phyloP scores from a whole-genome alignment of 2,329 filamentous ascomycete species.

The Chalara sp. region DNA sequence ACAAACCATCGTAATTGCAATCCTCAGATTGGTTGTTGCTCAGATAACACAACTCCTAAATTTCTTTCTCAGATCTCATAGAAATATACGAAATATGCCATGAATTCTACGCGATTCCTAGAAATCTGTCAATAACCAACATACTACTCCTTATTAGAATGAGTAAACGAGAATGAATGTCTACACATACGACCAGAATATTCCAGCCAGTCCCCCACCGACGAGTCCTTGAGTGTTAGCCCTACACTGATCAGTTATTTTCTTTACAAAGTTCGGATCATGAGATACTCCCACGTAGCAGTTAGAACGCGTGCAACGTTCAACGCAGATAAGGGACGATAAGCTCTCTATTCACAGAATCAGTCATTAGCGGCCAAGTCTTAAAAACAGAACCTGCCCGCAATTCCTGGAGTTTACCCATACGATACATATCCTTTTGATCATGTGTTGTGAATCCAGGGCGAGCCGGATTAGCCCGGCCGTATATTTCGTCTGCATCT shows the following conservation, averaged over 20 bases:
- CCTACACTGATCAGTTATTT: constrained; percentile 24
- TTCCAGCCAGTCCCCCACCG: constrained; percentile 22
- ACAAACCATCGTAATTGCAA: too few species aligned
- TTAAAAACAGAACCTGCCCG: neutral
- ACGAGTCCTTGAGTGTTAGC: constrained; percentile 21
- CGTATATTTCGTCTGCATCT: constrained; percentile 6
- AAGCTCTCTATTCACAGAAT: constrained; percentile 28
- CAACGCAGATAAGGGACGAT: constrained; percentile 32
- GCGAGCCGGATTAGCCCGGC: constrained; percentile 2
- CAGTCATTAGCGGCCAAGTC: neutral
- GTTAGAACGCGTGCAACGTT: constrained; percentile 34
- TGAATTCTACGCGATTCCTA: too few species aligned
- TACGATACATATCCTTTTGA: constrained; percentile 17
- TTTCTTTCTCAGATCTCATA: too few species aligned
- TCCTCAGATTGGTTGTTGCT: too few species aligned
- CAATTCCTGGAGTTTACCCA: constrained; percentile 17
- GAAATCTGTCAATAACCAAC: constrained; percentile 5
- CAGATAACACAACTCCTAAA: too few species aligned
- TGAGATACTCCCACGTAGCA: constrained; percentile 34
- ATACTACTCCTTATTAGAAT: neutral
- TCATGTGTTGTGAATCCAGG: constrained; percentile 12
- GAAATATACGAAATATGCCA: too few species aligned
- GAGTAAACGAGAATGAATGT: constrained; percentile 13
- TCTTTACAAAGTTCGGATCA: constrained; percentile 16
- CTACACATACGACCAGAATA: constrained; percentile 33